Evolutionary conservation across 192 early-diverging fungal species (phyloP).

Genomic region (Gigaspora rosea): DNA sequence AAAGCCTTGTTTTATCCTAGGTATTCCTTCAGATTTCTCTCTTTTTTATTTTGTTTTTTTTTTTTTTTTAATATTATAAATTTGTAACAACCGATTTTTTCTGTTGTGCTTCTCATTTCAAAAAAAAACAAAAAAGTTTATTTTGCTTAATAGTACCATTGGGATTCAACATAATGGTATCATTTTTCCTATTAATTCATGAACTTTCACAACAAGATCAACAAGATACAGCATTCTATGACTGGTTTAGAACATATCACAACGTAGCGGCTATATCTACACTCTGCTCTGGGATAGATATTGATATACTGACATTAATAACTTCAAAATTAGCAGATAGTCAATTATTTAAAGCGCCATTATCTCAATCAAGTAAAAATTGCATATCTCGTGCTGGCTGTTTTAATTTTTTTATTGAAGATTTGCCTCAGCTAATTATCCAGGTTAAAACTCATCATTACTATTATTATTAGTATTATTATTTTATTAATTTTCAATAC

Average conservation of each 20-base stretch:
- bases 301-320: neutral
- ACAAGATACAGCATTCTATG: neutral
- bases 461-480: neutral
- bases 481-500: neutral
- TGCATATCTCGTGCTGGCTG: neutral
- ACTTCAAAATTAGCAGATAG: neutral
- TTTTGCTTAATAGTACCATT: neutral
- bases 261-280: neutral
- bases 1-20: neutral
- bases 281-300: neutral
- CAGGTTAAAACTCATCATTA: neutral
- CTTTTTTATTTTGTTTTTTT: neutral
- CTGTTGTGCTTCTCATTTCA: neutral
- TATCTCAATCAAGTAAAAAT: neutral
- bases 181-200: neutral
- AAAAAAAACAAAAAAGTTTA: neutral
- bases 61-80: neutral
- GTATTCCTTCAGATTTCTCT: neutral
- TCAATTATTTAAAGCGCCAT: neutral
- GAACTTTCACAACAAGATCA: neutral
- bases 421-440: neutral
- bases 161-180: neutral
- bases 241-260: slow-evolving; percentile 3
- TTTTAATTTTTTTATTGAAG: slow-evolving; percentile 9
- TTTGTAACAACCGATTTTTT: neutral